Evolutionary conservation across 2,329 filamentous ascomycete species (phyloP).

Genomic region (Exserohilum rostratum): DNA sequence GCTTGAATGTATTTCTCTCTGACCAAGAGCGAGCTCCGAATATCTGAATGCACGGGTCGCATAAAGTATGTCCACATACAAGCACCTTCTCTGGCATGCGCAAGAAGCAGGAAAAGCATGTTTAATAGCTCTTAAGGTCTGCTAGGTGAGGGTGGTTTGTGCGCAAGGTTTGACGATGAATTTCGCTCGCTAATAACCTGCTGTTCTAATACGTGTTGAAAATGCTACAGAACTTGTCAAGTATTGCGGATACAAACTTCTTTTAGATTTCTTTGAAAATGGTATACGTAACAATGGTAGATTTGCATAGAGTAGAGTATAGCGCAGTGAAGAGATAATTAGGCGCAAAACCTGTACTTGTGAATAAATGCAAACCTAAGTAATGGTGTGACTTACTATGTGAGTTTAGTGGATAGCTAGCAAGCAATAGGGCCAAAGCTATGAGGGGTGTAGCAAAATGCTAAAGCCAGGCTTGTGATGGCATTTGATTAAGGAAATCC

Average conservation of each 20-base stretch:
- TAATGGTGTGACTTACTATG: conserved; percentile 22
- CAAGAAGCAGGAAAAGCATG: conserved; percentile 23
- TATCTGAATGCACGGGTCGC: conserved; percentile 13
- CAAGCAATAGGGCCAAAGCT: conserved; percentile 30
- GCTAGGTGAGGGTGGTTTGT: conserved; percentile 11
- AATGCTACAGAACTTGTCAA: background rate
- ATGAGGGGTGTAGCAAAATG: conserved; percentile 30
- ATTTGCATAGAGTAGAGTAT: conserved; percentile 7
- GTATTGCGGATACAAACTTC: conserved; percentile 8
- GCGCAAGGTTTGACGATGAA: conserved; percentile 1
- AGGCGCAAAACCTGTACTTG: conserved; percentile 12
- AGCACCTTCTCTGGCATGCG: conserved; percentile 23
- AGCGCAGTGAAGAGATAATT: conserved; percentile 12
- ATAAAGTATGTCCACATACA: conserved; percentile 17
- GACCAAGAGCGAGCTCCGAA: conserved; percentile 7
- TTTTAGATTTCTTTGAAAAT: conserved; percentile 3
- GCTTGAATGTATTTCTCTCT: conserved; percentile 14
- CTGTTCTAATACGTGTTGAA: background rate
- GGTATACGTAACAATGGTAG: conserved; percentile 13
- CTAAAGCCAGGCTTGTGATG: conserved; percentile 29
- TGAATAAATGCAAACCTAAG: background rate
- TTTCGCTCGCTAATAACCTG: background rate
- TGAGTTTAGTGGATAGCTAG: conserved; percentile 28
- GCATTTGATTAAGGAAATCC: conserved; percentile 28
- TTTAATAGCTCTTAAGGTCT: conserved; percentile 14